Base-by-base conservation (phyloP, 768 basidiomycete genomes). In the Naganishia randhawae region DNA sequence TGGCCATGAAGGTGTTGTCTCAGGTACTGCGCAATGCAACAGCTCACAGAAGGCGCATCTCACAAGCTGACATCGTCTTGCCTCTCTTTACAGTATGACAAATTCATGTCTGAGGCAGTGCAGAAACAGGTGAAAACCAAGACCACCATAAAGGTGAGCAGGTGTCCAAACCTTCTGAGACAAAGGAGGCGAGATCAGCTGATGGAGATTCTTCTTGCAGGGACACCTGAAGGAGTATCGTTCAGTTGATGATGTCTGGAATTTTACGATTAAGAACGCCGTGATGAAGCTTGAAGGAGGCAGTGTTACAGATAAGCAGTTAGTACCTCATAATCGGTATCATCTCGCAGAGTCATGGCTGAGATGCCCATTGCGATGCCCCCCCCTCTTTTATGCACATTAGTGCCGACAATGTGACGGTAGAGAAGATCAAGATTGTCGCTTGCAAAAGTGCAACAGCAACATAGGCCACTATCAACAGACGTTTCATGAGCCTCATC, bases 1-100 rank as follows among this genome's bases (percentile, higher is more conserved):
- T 98, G 73, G 96, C 95, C n/a, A 92, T 97, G 89, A 91, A 95
- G 81, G 92, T 96, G n/a, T 81, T 98, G 68, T 89, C 90, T 77
- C 95, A 97, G 90, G 95, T 96, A 66, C 67, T 19, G 78, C 64
- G 22, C 25, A 48, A 17, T 29, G 1, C 22, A 50, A 39, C 22
- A 33, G 25, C n/a, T 31, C 37, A 37, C 10, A 22, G 31, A 11
- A n/a, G 48, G 32, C 31, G 35, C 19, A 25, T 57, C 48, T 19
- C 22, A 33, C 45, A 6, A 48, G 45, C 45, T 48, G 2, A 48
- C 14, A 7, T 8, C n/a, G 37, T 17, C 17, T 22, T 29, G 19
- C 17, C 7, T n/a, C 35, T 31, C 17, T 39, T 10, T 51, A 54
- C 79, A 97, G 95, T 98, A 96, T 81, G 95, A 97, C 84, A 95